Conservation (phyloP, 768 basidiomycete species). For the Termitomyces bulborhizus region DNA sequence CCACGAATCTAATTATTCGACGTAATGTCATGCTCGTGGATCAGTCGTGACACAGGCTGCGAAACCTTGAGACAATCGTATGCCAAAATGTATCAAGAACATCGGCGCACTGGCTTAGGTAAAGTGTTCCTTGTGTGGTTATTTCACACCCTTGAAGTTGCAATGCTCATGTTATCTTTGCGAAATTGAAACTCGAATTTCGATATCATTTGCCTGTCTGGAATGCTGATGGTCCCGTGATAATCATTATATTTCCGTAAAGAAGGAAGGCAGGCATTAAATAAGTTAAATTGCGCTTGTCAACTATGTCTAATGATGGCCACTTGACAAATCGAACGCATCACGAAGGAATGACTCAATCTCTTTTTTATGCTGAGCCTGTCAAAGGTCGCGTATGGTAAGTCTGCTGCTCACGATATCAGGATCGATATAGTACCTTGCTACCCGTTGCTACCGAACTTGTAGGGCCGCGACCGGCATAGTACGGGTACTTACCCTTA, state of each 20-base stretch:
- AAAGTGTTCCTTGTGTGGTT: too few relatives aligned
- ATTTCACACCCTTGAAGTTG: too few relatives aligned
- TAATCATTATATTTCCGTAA: background rate
- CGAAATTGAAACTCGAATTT: too few relatives aligned
- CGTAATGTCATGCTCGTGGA: slow-evolving; percentile 41
- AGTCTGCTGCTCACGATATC: slow-evolving; percentile 8
- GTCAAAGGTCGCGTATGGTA: slow-evolving; percentile 2
- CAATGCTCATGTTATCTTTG: too few relatives aligned
- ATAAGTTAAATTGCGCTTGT: background rate
- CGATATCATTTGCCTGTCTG: too few relatives aligned
- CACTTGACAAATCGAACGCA: slow-evolving; percentile 41
- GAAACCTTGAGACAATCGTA: background rate
- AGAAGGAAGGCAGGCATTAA: background rate
- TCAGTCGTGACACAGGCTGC: background rate
- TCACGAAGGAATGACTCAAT: slow-evolving; percentile 65
- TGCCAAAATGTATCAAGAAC: background rate
- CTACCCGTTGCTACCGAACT: slow-evolving; percentile 90
- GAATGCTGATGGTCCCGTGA: too few relatives aligned
- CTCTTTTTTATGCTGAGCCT: slow-evolving; percentile 88
- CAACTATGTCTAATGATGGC: background rate
- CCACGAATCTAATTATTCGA: slow-evolving; percentile 49
- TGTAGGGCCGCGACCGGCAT: slow-evolving; percentile 90
- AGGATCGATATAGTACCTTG: slow-evolving; percentile 44
- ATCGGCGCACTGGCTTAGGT: background rate
- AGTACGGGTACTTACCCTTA: slow-evolving; percentile 82